Conservation (phyloP, 441 rosid genomes). For the Gossypium davidsonii region DNA sequence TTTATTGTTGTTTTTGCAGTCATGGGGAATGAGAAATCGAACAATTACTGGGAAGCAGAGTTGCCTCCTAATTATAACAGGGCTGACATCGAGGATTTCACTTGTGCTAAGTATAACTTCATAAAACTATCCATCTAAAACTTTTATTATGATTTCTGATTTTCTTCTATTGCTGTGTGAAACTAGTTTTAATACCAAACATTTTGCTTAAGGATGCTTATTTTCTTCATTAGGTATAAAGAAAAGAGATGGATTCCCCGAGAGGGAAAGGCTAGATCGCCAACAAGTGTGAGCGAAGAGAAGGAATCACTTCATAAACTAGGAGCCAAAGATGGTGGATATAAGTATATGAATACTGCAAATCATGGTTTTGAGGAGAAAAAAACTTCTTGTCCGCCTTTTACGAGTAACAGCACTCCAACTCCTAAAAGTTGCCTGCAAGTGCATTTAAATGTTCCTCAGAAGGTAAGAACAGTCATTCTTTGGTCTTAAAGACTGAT, state of each 20-base stretch:
- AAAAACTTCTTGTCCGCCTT: constrained; percentile 14
- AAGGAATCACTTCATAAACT: constrained; percentile 20
- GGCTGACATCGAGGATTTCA: constrained; percentile 68
- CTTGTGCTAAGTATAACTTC: constrained; percentile 62
- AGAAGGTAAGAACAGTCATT: constrained; percentile 25
- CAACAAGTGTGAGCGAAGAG: constrained; percentile 25
- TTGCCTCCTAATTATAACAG: constrained; percentile 61
- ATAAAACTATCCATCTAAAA: constrained; percentile 15
- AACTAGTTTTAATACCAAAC: not conserved
- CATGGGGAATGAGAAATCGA: constrained; percentile 71
- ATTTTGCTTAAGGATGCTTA: constrained; percentile 1
- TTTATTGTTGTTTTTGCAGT: constrained; percentile 30
- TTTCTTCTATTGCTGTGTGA: constrained; percentile 5
- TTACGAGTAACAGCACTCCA: constrained; percentile 13
- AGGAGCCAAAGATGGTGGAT: constrained; percentile 12
- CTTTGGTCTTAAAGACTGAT: not conserved
- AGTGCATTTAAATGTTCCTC: constrained; percentile 18
- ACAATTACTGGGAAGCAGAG: constrained; percentile 75
- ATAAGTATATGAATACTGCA: constrained; percentile 16
- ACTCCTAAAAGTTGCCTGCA: constrained; percentile 20
- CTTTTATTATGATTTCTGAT: constrained; percentile 14
- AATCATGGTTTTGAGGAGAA: constrained; percentile 23
- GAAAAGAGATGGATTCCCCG: constrained; percentile 58
- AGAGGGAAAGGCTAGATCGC: constrained; percentile 28
- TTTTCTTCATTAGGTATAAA: constrained; percentile 33